Evolutionary conservation across 352 stramenopile genomes (phyloP), one percentile per base, ranked within the genome.

Genomic region (Pythium apleroticum): DNA sequence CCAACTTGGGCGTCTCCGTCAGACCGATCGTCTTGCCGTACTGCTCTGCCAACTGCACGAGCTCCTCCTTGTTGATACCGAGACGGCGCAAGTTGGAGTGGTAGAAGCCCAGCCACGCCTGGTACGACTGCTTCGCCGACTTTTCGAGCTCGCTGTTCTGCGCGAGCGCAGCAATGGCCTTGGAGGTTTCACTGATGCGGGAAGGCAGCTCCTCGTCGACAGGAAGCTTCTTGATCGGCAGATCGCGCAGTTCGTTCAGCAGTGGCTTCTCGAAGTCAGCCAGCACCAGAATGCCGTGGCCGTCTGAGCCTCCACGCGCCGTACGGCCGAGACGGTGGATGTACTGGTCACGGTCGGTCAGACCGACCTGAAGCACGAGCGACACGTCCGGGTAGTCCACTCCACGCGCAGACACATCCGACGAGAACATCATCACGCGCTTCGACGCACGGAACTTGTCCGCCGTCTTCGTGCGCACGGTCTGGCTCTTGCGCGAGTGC

Each of bases 311-410:
- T 30, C 86, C 90, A 62, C 91, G 86, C 2, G 86, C 97, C 6
- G 96, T 99, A 66, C 97, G 90, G 31, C 97, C 97, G 3, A 99
- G 72, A 14, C 97, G 86, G 76, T 99, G 97, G 56, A 98, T 96
- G 80, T 98, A 99, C 67, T 97, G 92, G 56, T 96, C 91, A 27
- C 82, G 78, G 63, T 95, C 90, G 60, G 75, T 97, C 24, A 75
- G 88, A 56, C 72, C 89, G 43, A 96, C 77, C 64, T 97, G 88
- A 2, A 97, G 69, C 20, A 97, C 88, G 4, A 90, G 72, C 37
- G 88, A 95, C 1, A 99, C 96, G 65, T 98, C 90, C 7, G 94
- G 96, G 78, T 98, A 98, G 79, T 99, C 96, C 24, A 98, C 91
- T 39, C 97, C 97, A 55, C 96, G 80, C 19, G 94, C 95, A 22